Evolutionary conservation across 345 rosid genomes (phyloP).

Genomic region (Salix purpurea): DNA sequence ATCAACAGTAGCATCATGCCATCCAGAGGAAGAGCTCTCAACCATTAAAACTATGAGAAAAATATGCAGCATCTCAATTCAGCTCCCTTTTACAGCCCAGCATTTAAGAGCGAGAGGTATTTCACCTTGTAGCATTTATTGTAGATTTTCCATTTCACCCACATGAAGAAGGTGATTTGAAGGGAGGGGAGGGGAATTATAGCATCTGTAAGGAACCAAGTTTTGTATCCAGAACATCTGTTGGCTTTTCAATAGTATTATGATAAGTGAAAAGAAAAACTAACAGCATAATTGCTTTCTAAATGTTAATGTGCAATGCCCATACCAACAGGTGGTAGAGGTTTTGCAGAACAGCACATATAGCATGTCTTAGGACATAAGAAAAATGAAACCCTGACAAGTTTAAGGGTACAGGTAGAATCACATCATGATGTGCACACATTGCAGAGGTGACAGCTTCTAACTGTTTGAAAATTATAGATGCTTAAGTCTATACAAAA

Average conservation of each 20-base stretch:
- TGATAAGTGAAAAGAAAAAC: not conserved
- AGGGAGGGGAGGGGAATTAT: not conserved
- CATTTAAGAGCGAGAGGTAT: not conserved
- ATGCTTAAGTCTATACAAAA: too few species aligned
- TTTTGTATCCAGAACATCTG: not conserved
- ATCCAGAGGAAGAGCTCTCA: not conserved
- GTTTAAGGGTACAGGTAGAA: not conserved
- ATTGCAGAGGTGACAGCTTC: too few species aligned
- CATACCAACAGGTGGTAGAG: not conserved
- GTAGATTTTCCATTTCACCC: not conserved
- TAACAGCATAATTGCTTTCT: not conserved
- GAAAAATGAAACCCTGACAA: not conserved
- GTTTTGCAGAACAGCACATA: not conserved
- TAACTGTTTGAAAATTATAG: too few species aligned
- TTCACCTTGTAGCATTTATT: not conserved
- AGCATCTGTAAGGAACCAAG: not conserved
- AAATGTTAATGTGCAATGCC: not conserved
- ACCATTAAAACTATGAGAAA: not conserved
- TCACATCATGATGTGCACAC: too few species aligned
- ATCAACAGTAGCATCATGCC: conserved; percentile 15
- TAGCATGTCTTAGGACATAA: not conserved
- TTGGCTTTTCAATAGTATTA: not conserved
- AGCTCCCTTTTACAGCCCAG: too few species aligned
- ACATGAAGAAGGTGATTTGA: not conserved
- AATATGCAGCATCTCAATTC: too few species aligned